A percentile compares a stretch with the other conserved stretches of the same genome.
Evolutionary conservation across 352 stramenopile species (phyloP).

Genomic region (Pythium brachiatum): DNA sequence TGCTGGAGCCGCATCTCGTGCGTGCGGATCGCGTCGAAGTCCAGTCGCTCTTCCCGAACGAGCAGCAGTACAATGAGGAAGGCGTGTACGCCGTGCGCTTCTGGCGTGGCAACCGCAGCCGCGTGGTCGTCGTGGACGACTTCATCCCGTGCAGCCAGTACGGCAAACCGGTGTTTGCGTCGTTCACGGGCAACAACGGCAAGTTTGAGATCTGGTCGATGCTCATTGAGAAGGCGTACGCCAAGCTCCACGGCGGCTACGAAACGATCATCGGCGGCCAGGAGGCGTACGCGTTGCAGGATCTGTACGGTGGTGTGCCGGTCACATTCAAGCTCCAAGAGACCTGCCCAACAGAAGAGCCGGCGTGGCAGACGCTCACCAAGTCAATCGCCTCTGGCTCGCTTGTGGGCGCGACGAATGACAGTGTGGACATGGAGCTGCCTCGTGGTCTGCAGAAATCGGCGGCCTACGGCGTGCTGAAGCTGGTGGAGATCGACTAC

Average conservation of each 20-base stretch:
- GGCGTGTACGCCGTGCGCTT: constrained; percentile 86
- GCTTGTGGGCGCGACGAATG: constrained; percentile 70
- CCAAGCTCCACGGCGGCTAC: constrained; percentile 92
- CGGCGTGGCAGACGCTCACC: constrained; percentile 48
- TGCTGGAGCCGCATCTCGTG: constrained; percentile 61
- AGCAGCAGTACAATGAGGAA: constrained; percentile 88
- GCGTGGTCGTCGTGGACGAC: constrained; percentile 80
- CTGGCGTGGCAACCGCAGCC: constrained; percentile 80
- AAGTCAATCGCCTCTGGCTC: constrained; percentile 53
- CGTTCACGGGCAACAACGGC: constrained; percentile 73
- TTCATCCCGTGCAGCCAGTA: constrained; percentile 84
- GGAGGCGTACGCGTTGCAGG: constrained; percentile 70
- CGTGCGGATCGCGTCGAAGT: constrained; percentile 59
- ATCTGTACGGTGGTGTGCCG: constrained; percentile 75
- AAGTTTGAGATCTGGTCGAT: constrained; percentile 93
- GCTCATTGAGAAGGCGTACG: constrained; percentile 94
- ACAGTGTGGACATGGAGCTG: constrained; percentile 59
- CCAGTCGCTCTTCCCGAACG: constrained; percentile 42
- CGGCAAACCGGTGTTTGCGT: constrained; percentile 81
- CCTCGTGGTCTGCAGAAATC: constrained; percentile 65
- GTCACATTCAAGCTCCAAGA: constrained; percentile 66
- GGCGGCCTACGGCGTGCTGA: constrained; percentile 71
- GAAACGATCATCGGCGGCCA: constrained; percentile 87
- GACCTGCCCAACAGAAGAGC: constrained; percentile 53
- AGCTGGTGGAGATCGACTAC: constrained; percentile 70